Evolutionary conservation across 2,329 filamentous ascomycete species (phyloP).

Genomic region (Hypoxylon sp.): DNA sequence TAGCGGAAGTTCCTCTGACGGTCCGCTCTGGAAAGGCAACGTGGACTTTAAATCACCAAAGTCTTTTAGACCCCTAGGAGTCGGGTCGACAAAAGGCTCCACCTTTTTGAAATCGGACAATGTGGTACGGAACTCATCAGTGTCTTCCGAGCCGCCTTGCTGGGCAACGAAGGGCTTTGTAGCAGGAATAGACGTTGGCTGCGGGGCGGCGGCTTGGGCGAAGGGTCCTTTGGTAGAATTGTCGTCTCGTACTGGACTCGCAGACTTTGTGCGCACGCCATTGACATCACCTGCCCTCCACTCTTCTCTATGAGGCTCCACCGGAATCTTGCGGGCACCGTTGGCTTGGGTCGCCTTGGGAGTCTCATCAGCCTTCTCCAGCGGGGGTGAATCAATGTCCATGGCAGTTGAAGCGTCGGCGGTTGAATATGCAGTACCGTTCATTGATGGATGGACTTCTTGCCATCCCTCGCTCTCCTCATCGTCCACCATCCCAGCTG

Average conservation of each 20-base stretch:
- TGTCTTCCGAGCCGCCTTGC: conserved; percentile 70
- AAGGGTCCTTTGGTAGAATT: conserved; percentile 48
- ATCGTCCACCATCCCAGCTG: conserved; percentile 62
- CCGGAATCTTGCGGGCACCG: conserved; percentile 67
- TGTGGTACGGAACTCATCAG: conserved; percentile 68
- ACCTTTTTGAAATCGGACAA: conserved; percentile 70
- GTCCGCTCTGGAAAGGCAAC: conserved; percentile 69
- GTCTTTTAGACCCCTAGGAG: conserved; percentile 65
- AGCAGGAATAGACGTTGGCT: conserved; percentile 37
- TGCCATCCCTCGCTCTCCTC: conserved; percentile 61
- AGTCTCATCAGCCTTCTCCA: conserved; percentile 49
- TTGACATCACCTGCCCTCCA: conserved; percentile 69
- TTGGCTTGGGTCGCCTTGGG: conserved; percentile 50
- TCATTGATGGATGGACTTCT: conserved; percentile 43
- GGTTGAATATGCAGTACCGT: conserved; percentile 45
- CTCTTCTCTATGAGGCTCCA: conserved; percentile 72
- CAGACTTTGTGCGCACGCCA: conserved; percentile 46
- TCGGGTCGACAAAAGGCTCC: conserved; percentile 66
- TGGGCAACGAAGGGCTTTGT: conserved; percentile 50
- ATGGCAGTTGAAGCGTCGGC: conserved; percentile 71
- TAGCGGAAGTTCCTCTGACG: conserved; percentile 61
- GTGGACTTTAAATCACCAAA: conserved; percentile 70
- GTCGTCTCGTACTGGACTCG: conserved; percentile 42
- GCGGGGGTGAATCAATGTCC: conserved; percentile 73
- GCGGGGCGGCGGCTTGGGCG: conserved; percentile 41